Evolutionary conservation across 2,329 filamentous ascomycete genomes (phyloP).

Genomic region (Monosporascus sp.): DNA sequence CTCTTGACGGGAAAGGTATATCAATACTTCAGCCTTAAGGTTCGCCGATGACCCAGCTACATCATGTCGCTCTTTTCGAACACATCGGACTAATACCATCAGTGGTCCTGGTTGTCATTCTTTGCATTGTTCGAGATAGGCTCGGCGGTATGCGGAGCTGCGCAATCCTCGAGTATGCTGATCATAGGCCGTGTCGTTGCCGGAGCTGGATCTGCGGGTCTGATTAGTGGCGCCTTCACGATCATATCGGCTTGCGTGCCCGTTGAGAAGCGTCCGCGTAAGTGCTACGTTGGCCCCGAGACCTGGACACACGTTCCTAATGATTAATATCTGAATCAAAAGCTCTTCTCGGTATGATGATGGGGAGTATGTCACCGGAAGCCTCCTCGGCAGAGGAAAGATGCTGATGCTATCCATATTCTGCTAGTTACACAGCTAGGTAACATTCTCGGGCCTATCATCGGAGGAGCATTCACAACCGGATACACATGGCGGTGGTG

Average conservation of each 20-base stretch:
- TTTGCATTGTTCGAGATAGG: slow-evolving; percentile 2
- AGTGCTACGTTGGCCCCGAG: background rate
- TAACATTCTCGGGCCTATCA: slow-evolving; percentile 18
- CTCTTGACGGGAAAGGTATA: slow-evolving; percentile 1
- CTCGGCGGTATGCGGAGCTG: slow-evolving; percentile 4
- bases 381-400: slow-evolving; percentile 7
- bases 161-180: slow-evolving; percentile 1
- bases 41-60: too few relatives aligned
- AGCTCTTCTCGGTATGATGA: slow-evolving; percentile 13
- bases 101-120: slow-evolving; percentile 11
- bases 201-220: slow-evolving; percentile 2
- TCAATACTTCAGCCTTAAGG: slow-evolving; percentile 1
- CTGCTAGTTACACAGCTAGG: slow-evolving; percentile 15
- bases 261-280: slow-evolving; percentile 25
- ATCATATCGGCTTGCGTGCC: slow-evolving; percentile 7
- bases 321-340: background rate
- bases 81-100: background rate
- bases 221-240: slow-evolving; percentile 9
- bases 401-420: slow-evolving; percentile 2
- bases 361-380: slow-evolving; percentile 19
- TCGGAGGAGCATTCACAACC: slow-evolving; percentile 26
- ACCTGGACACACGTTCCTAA: too few relatives aligned
- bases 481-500: slow-evolving; percentile 31
- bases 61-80: background rate
- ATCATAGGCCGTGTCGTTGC: slow-evolving; percentile 6